A percentile compares a stretch with the other conserved stretches of the same genome.
These are phyloP conservation scores for Astrocystis sublimbata DNA, from an alignment of 495 filamentous ascomycete genomes.

Conservation along the genomic window DNA sequence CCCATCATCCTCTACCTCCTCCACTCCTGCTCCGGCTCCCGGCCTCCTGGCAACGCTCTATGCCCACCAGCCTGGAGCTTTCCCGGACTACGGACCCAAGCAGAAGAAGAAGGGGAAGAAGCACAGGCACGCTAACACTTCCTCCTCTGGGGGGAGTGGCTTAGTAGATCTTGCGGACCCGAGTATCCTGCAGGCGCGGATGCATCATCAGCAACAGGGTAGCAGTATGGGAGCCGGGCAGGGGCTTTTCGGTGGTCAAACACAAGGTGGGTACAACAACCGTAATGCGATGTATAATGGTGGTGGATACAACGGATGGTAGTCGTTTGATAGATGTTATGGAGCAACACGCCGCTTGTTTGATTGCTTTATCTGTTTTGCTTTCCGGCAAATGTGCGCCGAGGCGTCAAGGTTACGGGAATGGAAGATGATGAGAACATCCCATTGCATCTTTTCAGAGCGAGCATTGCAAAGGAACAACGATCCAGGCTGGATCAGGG, in stretches of 20 bases:
- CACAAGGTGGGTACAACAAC: slow-evolving; percentile 95
- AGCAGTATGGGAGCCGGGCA: slow-evolving; percentile 78
- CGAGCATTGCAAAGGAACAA: slow-evolving; percentile 42
- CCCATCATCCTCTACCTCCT: slow-evolving; percentile 72
- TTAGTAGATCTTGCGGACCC: slow-evolving; percentile 99
- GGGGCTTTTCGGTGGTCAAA: slow-evolving; percentile 85
- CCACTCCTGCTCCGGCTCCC: slow-evolving; percentile 85
- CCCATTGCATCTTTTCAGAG: slow-evolving; percentile 36
- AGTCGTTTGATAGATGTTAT: slow-evolving; percentile 39
- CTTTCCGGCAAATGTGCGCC: slow-evolving; percentile 32
- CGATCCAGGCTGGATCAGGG: slow-evolving; percentile 42
- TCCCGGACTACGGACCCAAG: slow-evolving; percentile 85
- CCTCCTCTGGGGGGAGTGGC: slow-evolving; percentile 95
- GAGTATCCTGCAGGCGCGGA: slow-evolving; percentile 97
- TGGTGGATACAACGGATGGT: slow-evolving; percentile 72
- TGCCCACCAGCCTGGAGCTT: slow-evolving; percentile 77
- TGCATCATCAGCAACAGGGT: slow-evolving; percentile 74
- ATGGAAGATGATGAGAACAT: slow-evolving; percentile 40
- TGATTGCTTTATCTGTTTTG: slow-evolving; percentile 21
- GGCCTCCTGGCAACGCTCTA: slow-evolving; percentile 87
- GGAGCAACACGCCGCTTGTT: slow-evolving; percentile 22
- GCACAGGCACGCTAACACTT: slow-evolving; percentile 99
- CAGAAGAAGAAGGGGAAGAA: slow-evolving; percentile 99
- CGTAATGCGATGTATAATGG: slow-evolving; percentile 80
- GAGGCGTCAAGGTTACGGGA: slow-evolving; percentile 40